Base-by-base conservation (phyloP, 2,329 filamentous ascomycete species). In the Raffaelea deltoideospora region DNA sequence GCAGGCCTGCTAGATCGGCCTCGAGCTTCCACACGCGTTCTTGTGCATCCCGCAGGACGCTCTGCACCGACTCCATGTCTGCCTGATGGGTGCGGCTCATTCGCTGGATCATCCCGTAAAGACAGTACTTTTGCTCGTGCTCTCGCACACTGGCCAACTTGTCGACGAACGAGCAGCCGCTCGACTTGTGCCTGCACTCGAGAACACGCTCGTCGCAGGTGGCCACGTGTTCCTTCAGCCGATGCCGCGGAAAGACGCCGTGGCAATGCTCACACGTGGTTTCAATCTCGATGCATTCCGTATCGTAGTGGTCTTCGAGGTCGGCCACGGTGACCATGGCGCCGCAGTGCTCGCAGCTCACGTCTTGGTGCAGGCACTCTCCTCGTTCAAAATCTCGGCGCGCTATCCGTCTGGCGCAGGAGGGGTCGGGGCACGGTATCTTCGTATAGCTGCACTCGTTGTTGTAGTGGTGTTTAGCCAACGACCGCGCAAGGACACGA, bases 361-460 rank as follows among this genome's bases (percentile, higher is more conserved):
- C 57, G 23, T 63, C 51, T 36, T 59, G 60, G 46, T 79, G 75
- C 18, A 70, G 59, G 46, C 75, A 79, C 33, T 63, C 61, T n/a
- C 57, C 59, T 2, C 56, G 53, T n/a, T 55, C 55, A 3, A 56
- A 53, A 39, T 72, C 60, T 43, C 67, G 69, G 33, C 66, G 60
- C 11, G 60, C 57, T 3, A 77, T 57, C 19, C 58, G 59, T 48
- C 69, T 64, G 22, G 58, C 52, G 50, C 75, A 79, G 3, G 51
- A 48, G 13, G 59, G 48, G 26, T 68, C 66, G 0, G 69, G 65
- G 45, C 75, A 79, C n/a, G 60, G 57, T 17, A 73, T 65, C 23
- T 65, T 55, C 5, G 65, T 65, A 45, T 67, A 73, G 1, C 59
- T 59, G 48, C 75, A 79, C 34, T 73, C 68, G 17, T 60, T 60